Conservation (phyloP, 768 basidiomycete genomes). For the Floccularia luteovirens region DNA sequence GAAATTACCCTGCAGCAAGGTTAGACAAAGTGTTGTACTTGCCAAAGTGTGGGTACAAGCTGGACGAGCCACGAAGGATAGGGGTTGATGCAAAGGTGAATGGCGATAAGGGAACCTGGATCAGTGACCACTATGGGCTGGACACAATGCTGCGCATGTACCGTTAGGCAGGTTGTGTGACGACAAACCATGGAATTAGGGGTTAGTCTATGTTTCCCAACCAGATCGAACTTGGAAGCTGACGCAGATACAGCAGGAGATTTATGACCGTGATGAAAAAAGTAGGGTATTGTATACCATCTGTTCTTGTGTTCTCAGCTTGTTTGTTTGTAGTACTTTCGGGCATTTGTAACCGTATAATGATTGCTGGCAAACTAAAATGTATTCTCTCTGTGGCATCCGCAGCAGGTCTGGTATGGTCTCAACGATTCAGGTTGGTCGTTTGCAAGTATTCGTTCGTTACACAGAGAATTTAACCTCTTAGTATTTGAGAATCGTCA, state of each 20-base stretch:
- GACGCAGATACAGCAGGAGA: neutral
- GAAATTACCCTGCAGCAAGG: constrained; percentile 40
- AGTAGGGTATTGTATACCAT: neutral
- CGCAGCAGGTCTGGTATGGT: too few species aligned
- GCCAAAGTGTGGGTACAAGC: constrained; percentile 35
- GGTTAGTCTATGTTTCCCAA: neutral
- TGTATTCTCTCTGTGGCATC: too few species aligned
- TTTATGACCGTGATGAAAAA: neutral
- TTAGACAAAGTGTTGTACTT: constrained; percentile 64
- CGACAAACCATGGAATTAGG: constrained; percentile 1
- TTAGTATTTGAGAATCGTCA: too few species aligned
- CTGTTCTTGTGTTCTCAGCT: neutral
- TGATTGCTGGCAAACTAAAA: too few species aligned
- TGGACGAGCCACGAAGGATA: constrained; percentile 46
- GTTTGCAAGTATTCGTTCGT: too few species aligned
- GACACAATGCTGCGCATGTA: constrained; percentile 26
- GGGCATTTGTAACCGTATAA: neutral
- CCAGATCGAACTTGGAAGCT: neutral
- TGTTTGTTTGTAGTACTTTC: neutral
- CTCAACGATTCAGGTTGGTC: too few species aligned
- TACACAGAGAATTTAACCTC: too few species aligned
- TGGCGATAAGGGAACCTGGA: constrained; percentile 31
- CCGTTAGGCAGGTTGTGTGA: constrained; percentile 11
- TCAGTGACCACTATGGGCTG: constrained; percentile 68
- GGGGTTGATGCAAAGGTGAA: constrained; percentile 45